Conservation (phyloP, 768 basidiomycete genomes). For the Phanerochaete carnosa region DNA sequence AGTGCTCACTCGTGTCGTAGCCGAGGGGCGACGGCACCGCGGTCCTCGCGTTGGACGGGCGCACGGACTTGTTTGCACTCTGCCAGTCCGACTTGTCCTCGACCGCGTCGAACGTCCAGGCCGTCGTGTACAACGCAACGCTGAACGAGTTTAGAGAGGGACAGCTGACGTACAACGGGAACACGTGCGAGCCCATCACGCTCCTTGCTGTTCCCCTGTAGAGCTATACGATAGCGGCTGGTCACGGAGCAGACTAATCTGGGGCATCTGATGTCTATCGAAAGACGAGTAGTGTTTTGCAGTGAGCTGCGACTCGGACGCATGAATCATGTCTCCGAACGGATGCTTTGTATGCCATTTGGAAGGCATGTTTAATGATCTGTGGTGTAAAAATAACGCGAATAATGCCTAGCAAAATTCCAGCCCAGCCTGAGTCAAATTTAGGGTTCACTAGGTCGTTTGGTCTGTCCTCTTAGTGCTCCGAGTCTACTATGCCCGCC, state of each 20-base stretch:
- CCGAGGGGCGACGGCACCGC: background rate
- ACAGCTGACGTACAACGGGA: slow-evolving; percentile 2
- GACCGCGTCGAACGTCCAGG: background rate
- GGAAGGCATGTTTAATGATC: too few species aligned
- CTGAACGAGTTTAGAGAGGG: background rate
- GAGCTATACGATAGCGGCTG: background rate
- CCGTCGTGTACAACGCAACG: slow-evolving; percentile 10
- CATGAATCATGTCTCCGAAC: too few species aligned
- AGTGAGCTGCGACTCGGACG: too few species aligned
- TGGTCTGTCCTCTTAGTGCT: too few species aligned
- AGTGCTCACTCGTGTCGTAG: background rate
- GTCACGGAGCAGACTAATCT: background rate
- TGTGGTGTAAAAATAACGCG: too few species aligned
- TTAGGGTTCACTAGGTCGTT: too few species aligned
- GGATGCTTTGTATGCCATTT: too few species aligned
- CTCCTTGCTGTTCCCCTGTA: background rate
- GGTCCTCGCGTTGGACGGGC: slow-evolving; percentile 7
- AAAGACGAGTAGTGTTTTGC: too few species aligned
- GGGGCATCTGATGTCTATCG: too few species aligned
- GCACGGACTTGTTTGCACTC: slow-evolving; percentile 8
- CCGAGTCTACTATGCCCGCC: too few species aligned
- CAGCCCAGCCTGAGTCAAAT: too few species aligned
- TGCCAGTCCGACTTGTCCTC: slow-evolving; percentile 3
- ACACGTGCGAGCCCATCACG: slow-evolving; percentile 2
- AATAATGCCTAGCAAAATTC: too few species aligned